These are phyloP conservation scores for Solanum chilense DNA, from an alignment of 257 asterid species.

Conservation along the genomic window DNA sequence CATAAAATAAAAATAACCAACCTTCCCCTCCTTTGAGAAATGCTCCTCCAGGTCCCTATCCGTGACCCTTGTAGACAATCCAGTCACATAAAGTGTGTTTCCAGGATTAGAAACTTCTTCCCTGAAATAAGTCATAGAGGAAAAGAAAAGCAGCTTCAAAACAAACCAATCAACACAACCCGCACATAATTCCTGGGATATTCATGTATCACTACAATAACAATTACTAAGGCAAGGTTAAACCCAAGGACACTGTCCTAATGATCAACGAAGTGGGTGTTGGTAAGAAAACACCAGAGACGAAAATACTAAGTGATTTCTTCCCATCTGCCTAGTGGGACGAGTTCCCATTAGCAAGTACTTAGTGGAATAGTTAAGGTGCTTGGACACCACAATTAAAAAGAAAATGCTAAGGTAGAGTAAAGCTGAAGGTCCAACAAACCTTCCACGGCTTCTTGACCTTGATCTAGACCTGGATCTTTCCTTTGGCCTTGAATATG, in stretches of 20 bases:
- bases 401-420: background rate
- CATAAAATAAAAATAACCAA: background rate
- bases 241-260: background rate
- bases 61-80: slow-evolving; percentile 27
- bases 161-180: background rate
- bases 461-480: background rate
- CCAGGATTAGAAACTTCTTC: slow-evolving; percentile 21
- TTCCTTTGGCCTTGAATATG: slow-evolving; percentile 18
- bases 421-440: background rate
- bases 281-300: background rate
- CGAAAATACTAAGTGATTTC: background rate
- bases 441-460: slow-evolving; percentile 12
- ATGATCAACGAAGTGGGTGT: background rate
- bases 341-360: background rate
- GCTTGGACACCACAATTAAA: background rate
- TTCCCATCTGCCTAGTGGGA: background rate
- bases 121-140: background rate
- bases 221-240: background rate
- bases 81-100: slow-evolving; percentile 33
- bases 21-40: slow-evolving; percentile 31
- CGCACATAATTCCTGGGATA: background rate
- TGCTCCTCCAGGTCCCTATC: slow-evolving; percentile 27
- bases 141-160: background rate
- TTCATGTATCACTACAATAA: background rate
- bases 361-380: background rate